Evolutionary conservation across 2,329 filamentous ascomycete genomes (phyloP), one percentile per base, ranked within the genome.

Genomic region (Ascosphaera apis): DNA sequence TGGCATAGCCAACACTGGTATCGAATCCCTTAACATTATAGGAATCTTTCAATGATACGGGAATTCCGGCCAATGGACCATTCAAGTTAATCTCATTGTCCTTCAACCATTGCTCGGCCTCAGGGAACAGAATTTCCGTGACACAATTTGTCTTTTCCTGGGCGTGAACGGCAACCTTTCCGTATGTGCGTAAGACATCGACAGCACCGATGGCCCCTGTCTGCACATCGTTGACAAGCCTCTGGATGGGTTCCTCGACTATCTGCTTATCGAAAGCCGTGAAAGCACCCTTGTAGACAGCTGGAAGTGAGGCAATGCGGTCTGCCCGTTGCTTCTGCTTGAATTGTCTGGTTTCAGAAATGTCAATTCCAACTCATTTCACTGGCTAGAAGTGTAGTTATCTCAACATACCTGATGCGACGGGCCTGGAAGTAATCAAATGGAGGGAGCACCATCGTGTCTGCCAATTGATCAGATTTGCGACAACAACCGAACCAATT

Each of bases 121-220:
- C 74, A 0, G 69, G 63, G 27, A 93, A 66, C 59, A 93, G 69
- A 38, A 93, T 62, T 56, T 93, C 84, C 0, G 86, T 93, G 9
- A 91, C 57, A 49, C 81, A 91, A 53, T 93, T 93, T 2, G 83
- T 92, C 56, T 76, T 76, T 42, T 75, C 66, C 25, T 93, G 86
- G 1, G 82, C 84, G 48, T 73, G 76, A 36, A 91, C 52, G 0
- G 84, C 78, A 15, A 86, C 74, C 54, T 91, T 92, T 47, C 78
- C 78, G 52, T 93, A 95, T 8, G 82, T 72, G 40, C 65, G 71
- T n/a, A 93, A 69, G 33, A 93, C 68, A 41, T 82, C 72, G 16
- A 75, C 52, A 0, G 84, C 74, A 9, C 67, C 64, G 34, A 72
- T 61, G 36, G 62, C 56, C 32, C 72, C 67, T n/a, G 69, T 66